Evolutionary conservation across 352 stramenopile genomes (phyloP).

Genomic region (Phytopythium chamaehyphon): DNA sequence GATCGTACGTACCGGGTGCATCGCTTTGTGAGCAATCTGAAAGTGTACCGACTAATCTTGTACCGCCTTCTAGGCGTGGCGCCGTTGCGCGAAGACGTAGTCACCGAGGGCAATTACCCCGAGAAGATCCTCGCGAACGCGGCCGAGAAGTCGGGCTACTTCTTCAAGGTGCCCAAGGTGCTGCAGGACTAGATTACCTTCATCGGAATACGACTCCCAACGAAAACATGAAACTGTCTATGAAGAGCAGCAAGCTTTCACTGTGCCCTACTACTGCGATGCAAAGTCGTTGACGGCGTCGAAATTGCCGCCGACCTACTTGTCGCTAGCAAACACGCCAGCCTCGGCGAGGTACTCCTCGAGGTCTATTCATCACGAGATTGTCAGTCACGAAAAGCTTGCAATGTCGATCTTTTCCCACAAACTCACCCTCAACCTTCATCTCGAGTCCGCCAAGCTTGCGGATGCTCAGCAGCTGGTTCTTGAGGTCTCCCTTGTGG

Average conservation of each 20-base stretch:
- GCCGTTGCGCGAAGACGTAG: slow-evolving; percentile 67
- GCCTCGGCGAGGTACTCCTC: slow-evolving; percentile 84
- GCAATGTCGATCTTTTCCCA: neutral
- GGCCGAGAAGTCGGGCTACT: slow-evolving; percentile 71
- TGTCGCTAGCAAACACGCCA: slow-evolving; percentile 54
- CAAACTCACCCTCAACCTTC: slow-evolving; percentile 68
- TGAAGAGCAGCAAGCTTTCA: slow-evolving; percentile 9
- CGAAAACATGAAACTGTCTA: slow-evolving; percentile 20
- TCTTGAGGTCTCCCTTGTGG: slow-evolving; percentile 83
- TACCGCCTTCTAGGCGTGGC: slow-evolving; percentile 19
- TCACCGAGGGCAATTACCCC: slow-evolving; percentile 67
- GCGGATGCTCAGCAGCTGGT: slow-evolving; percentile 86
- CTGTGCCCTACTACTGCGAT: neutral
- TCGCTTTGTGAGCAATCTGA: neutral
- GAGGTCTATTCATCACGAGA: slow-evolving; percentile 46
- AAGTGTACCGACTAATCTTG: neutral
- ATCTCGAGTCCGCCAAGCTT: slow-evolving; percentile 87
- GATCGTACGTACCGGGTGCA: slow-evolving; percentile 16
- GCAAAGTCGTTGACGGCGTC: neutral
- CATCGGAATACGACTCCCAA: slow-evolving; percentile 4
- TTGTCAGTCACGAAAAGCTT: neutral
- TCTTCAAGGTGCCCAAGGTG: slow-evolving; percentile 86
- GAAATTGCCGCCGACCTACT: neutral
- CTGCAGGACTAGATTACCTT: slow-evolving; percentile 55
- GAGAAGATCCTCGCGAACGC: slow-evolving; percentile 78